Conservation (phyloP, 2,329 filamentous ascomycete species). For the Sporothrix dimorphospora region DNA sequence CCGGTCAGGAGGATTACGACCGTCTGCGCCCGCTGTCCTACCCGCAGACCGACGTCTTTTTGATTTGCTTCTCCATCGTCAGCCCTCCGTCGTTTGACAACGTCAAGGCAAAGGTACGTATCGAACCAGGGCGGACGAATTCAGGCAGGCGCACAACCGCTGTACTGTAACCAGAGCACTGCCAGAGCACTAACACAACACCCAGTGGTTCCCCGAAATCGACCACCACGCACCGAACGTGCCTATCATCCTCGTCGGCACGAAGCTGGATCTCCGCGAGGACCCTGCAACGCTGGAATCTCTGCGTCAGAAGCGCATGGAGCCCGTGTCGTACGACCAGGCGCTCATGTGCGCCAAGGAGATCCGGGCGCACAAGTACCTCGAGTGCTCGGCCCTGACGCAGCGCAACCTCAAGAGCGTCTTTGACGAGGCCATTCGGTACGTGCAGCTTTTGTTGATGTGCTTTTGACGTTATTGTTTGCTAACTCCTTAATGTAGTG, state of each 20-base stretch:
- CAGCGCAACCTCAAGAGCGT: conserved; percentile 98
- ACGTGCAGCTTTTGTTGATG: conserved; percentile 42
- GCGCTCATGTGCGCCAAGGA: conserved; percentile 88
- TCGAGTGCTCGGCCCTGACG: conserved; percentile 95
- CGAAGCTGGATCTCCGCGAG: conserved; percentile 93
- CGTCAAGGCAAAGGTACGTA: conserved; percentile 89
- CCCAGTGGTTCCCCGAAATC: conserved; percentile 94
- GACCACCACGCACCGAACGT: conserved; percentile 94
- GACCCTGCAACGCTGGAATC: conserved; percentile 80
- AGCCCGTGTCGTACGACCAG: conserved; percentile 94
- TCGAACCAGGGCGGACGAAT: neutral
- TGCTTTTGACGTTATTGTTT: neutral
- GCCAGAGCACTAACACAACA: conserved; percentile 25
- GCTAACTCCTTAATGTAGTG: conserved; percentile 49
- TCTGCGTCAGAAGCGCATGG: conserved; percentile 90
- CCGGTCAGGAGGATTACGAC: conserved; percentile 98
- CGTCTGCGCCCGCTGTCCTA: conserved; percentile 92
- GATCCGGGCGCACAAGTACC: conserved; percentile 94
- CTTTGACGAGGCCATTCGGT: conserved; percentile 98
- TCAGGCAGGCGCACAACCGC: conserved; percentile 18
- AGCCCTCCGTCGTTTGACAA: conserved; percentile 98
- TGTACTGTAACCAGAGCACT: neutral
- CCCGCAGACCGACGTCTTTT: conserved; percentile 96
- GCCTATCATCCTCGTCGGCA: conserved; percentile 95
- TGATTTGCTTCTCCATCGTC: conserved; percentile 98